Percentiles rank a stretch among this genome's conserved stretches.
These are phyloP conservation scores for Coemansia sp. DNA, from an alignment of 192 early-diverging fungal genomes.

Conservation along the genomic window DNA sequence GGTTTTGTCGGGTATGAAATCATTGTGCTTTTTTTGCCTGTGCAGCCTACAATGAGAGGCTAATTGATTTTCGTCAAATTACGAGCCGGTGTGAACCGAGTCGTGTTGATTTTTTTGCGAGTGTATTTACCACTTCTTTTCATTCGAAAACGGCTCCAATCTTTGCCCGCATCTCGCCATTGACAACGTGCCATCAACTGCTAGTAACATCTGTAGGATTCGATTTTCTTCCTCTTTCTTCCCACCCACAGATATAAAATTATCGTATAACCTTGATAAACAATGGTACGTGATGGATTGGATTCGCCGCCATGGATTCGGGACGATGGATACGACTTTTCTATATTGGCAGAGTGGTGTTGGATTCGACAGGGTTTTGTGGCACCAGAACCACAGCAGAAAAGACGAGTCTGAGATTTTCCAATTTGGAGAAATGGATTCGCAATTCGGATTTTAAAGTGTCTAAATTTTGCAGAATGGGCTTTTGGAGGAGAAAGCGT, in stretches of 20 bases:
- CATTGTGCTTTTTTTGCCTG: too few relatives aligned
- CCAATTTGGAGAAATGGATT: constrained; percentile 1
- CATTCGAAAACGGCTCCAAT: not conserved
- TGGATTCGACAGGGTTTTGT: not conserved
- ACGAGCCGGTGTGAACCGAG: not conserved
- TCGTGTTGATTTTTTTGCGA: not conserved
- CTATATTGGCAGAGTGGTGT: not conserved
- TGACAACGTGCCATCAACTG: too few relatives aligned
- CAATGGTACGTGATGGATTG: constrained; percentile 28
- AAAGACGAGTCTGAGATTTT: not conserved
- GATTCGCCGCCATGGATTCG: constrained; percentile 9
- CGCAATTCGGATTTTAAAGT: not conserved
- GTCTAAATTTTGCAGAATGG: not conserved
- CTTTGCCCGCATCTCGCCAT: not conserved
- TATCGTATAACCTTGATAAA: constrained; percentile 5
- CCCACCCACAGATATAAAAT: constrained; percentile 12
- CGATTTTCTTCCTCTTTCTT: constrained; percentile 16
- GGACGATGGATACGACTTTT: constrained; percentile 17
- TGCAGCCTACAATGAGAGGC: too few relatives aligned
- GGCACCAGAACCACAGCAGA: not conserved
- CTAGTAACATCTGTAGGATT: too few relatives aligned
- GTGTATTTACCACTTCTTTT: not conserved
- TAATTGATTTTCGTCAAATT: not conserved
- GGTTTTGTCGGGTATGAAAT: too few relatives aligned
- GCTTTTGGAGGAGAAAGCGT: not conserved